Conservation (phyloP, 164 flowering plant species). For the Malania oleifera region DNA sequence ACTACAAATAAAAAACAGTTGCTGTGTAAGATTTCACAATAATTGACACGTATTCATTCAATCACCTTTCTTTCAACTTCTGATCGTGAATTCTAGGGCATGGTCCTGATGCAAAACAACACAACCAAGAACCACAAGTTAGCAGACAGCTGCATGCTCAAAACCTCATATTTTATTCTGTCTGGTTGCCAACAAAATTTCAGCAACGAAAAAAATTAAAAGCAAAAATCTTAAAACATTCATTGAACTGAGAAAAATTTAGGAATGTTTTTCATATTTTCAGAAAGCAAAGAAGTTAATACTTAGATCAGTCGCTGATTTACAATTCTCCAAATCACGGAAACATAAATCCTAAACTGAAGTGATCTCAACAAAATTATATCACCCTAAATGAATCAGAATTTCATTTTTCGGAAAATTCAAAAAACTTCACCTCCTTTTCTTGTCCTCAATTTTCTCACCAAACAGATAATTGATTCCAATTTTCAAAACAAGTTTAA, state of each 20-base stretch:
- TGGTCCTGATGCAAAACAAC: slow-evolving; percentile 44
- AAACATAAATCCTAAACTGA: too few relatives aligned
- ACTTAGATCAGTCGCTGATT: too few relatives aligned
- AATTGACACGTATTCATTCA: not conserved
- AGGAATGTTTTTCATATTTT: too few relatives aligned
- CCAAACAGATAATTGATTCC: not conserved
- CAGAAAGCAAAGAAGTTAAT: too few relatives aligned
- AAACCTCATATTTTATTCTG: not conserved
- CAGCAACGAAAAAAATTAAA: not conserved
- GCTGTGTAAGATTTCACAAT: too few relatives aligned
- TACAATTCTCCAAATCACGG: too few relatives aligned
- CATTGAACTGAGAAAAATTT: too few relatives aligned
- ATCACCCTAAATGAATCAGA: too few relatives aligned
- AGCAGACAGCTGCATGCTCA: not conserved
- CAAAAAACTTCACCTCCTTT: too few relatives aligned
- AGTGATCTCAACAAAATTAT: too few relatives aligned
- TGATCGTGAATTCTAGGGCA: slow-evolving; percentile 90
- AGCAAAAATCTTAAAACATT: too few relatives aligned
- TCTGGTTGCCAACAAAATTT: not conserved
- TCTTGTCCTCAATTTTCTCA: not conserved
- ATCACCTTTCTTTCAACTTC: slow-evolving; percentile 94
- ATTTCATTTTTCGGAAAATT: too few relatives aligned
- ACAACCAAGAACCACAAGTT: not conserved
- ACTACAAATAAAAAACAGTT: not conserved
- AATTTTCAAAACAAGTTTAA: not conserved